Percentiles rank a stretch among this genome's conserved stretches.
Evolutionary conservation across 2,329 filamentous ascomycete species (phyloP).

Genomic region (Fonsecaea nubica): DNA sequence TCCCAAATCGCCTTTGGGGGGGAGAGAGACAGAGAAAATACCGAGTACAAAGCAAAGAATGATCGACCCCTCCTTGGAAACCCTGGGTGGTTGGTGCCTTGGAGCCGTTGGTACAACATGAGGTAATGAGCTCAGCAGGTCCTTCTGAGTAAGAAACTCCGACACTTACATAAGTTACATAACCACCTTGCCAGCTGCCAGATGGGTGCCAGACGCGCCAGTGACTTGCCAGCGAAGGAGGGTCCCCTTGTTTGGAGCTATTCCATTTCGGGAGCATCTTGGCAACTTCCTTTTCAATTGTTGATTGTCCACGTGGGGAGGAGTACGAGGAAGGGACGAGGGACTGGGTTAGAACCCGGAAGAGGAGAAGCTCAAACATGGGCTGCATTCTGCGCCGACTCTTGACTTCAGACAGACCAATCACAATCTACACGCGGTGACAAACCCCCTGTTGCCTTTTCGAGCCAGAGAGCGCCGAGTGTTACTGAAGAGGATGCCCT

Average conservation of each 20-base stretch:
- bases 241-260: background rate
- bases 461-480: background rate
- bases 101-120: background rate
- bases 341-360: background rate
- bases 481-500: background rate
- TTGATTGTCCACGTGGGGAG: slow-evolving; percentile 4
- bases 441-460: background rate
- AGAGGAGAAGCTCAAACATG: background rate
- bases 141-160: slow-evolving; percentile 16
- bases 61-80: background rate
- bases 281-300: slow-evolving; percentile 5
- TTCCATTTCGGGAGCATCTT: background rate
- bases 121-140: slow-evolving; percentile 21
- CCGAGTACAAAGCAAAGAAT: no score
- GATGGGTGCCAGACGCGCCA: background rate
- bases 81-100: no score
- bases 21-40: no score
- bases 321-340: background rate
- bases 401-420: background rate
- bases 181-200: background rate
- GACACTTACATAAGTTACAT: slow-evolving; percentile 23
- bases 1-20: background rate
- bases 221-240: background rate
- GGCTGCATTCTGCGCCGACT: background rate
- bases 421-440: background rate